Percentiles rank a stretch among this genome's conserved stretches.
Conservation (phyloP, 129 eudicot species). For the Scalesia atractyloides region DNA sequence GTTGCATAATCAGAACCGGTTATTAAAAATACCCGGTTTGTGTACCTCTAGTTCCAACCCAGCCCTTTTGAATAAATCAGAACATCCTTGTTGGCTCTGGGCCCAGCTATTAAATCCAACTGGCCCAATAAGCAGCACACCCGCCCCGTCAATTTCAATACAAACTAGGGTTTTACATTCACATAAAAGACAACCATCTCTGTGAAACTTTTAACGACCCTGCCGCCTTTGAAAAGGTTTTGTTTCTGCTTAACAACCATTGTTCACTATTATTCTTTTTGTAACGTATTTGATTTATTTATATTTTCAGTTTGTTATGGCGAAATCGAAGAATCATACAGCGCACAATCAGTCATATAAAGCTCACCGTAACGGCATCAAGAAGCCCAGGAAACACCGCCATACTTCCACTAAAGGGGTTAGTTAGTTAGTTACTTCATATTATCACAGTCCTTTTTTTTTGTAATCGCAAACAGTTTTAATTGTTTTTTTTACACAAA, state of each 20-base stretch:
- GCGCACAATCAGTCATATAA: neutral
- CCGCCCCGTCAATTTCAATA: neutral
- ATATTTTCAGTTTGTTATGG: neutral
- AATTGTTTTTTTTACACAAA: too few relatives aligned
- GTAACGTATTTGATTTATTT: neutral
- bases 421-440: neutral
- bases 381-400: conserved; percentile 1
- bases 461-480: too few relatives aligned
- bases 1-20: too few relatives aligned
- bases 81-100: too few relatives aligned
- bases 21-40: too few relatives aligned
- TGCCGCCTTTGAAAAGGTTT: neutral
- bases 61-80: too few relatives aligned
- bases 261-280: neutral
- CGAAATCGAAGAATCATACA: conserved; percentile 11
- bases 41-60: too few relatives aligned
- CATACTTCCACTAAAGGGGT: conserved; percentile 8
- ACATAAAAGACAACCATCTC: neutral
- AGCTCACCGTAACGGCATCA: neutral
- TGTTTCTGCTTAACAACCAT: neutral
- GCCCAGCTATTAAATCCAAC: neutral
- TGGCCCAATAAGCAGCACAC: neutral
- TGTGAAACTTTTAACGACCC: too few relatives aligned
- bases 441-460: neutral
- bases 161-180: neutral